Evolutionary conservation across 495 filamentous ascomycete genomes (phyloP), one percentile per base, ranked within the genome.

Genomic region (Hyaloscypha bicolor): DNA sequence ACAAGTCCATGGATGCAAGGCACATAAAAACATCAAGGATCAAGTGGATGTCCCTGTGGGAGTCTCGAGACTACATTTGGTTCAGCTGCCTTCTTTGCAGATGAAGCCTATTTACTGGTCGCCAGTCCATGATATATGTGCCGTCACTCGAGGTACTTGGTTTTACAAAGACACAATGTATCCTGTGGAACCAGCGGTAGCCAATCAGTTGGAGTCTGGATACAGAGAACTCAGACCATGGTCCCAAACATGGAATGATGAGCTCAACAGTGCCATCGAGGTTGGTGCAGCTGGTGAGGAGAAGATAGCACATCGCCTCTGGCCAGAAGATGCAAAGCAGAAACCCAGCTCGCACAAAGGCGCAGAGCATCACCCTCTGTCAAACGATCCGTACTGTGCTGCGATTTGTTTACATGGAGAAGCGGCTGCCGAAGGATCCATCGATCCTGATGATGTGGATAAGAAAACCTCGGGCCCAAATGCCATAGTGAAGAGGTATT

Each of bases 31-130:
- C 35, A 37, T 12, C 12, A 68, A 68, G 29, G 71, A 76, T n/a
- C 76, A 77, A 22, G 73, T 74, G 9, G 83, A 86, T 60, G 82
- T 96, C 51, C 85, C 90, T 5, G 92, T 96, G 16, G 92, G 92
- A 4, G 82, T 93, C 4, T 93, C 90, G 19, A 86, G 91, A 65
- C 80, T 96, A 57, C 91, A 88, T 68, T 69, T 86, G 29, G 84
- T 88, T 5, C 76, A 83, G 33, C 73, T 88, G n/a, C 83, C 82
- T 16, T 75, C 78, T 8, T 76, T 89, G 12, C 78, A 91, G 78
- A 97, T 99, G 93, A 90, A 94, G 75, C 95, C 95, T 0, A 97
- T 98, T 51, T 99, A 99, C 72, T 99, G 95, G 95, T 93, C 88
- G 39, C 94, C 95, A n/a, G 84, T 97, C 25, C 91, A 96, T 69